A percentile compares a stretch with the other conserved stretches of the same genome.
Evolutionary conservation across 225 moss, liverwort and hornwort species (phyloP).

Genomic region (Lunularia cruciata): DNA sequence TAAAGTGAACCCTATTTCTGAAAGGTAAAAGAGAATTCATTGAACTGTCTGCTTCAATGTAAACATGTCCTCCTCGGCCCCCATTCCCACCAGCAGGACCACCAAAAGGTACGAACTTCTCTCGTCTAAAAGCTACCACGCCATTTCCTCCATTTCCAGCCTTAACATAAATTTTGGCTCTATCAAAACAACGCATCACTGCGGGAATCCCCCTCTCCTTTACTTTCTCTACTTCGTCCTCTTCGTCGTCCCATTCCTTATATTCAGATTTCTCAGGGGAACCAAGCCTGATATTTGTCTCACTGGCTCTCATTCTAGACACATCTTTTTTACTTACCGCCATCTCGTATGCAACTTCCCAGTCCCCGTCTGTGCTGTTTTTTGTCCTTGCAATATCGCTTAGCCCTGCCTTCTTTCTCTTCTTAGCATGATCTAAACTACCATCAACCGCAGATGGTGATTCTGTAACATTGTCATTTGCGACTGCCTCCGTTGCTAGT

Average conservation of each 20-base stretch:
- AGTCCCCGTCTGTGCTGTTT: slow-evolving; percentile 6
- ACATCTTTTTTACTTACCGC: too few relatives aligned
- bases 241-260: slow-evolving; percentile 6
- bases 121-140: slow-evolving; percentile 91
- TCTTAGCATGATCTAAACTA: not conserved
- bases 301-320: not conserved
- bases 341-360: slow-evolving; percentile 19
- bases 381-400: slow-evolving; percentile 10
- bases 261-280: not conserved
- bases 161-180: slow-evolving; percentile 85
- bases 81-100: slow-evolving; percentile 94
- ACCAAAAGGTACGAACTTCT: slow-evolving; percentile 96
- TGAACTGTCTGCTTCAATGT: slow-evolving; percentile 63
- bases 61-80: slow-evolving; percentile 80
- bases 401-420: not conserved
- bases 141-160: slow-evolving; percentile 97
- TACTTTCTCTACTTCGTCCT: slow-evolving; percentile 39
- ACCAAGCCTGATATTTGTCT: not conserved
- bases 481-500: slow-evolving; percentile 13
- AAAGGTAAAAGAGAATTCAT: slow-evolving; percentile 87
- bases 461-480: not conserved
- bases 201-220: slow-evolving; percentile 76
- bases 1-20: slow-evolving; percentile 80
- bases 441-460: not conserved
- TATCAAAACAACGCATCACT: slow-evolving; percentile 96